These are phyloP conservation scores for Aspergillus mulundensis DNA, from an alignment of 495 filamentous ascomycete species.

Conservation along the genomic window DNA sequence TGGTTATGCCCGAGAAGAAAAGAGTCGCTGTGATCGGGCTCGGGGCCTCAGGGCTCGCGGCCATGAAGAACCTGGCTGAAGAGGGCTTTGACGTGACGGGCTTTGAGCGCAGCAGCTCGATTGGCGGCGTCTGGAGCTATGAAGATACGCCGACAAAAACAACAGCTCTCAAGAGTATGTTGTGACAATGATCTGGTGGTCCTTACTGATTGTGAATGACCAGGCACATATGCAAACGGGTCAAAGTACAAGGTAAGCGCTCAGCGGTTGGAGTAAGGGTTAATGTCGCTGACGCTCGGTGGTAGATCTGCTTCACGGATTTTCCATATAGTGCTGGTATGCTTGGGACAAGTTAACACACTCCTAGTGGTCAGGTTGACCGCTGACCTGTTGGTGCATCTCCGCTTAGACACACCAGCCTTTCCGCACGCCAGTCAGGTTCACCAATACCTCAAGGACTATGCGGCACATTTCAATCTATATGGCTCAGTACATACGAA, in stretches of 20 bases:
- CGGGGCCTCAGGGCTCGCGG: slow-evolving; percentile 24
- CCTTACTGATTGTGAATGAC: too few relatives aligned
- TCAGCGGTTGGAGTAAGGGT: too few relatives aligned
- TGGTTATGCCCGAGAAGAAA: background rate
- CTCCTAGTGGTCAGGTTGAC: too few relatives aligned
- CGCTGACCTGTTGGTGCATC: too few relatives aligned
- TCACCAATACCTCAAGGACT: background rate
- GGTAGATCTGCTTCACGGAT: too few relatives aligned
- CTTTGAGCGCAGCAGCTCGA: slow-evolving; percentile 29
- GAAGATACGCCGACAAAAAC: slow-evolving; percentile 14
- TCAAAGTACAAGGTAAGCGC: too few relatives aligned
- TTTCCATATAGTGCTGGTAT: too few relatives aligned
- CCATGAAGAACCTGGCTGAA: slow-evolving; percentile 33
- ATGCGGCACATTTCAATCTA: background rate
- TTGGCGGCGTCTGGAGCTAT: slow-evolving; percentile 38
- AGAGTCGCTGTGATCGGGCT: background rate
- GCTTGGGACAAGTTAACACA: too few relatives aligned
- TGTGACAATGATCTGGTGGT: too few relatives aligned
- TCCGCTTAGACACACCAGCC: background rate
- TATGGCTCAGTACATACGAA: background rate
- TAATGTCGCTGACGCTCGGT: too few relatives aligned
- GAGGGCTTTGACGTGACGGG: slow-evolving; percentile 34
- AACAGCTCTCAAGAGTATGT: background rate
- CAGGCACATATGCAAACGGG: too few relatives aligned
- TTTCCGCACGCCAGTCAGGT: background rate